Evolutionary conservation across 305 asterid species (phyloP).

Genomic region (Stenogyne calaminthoides): DNA sequence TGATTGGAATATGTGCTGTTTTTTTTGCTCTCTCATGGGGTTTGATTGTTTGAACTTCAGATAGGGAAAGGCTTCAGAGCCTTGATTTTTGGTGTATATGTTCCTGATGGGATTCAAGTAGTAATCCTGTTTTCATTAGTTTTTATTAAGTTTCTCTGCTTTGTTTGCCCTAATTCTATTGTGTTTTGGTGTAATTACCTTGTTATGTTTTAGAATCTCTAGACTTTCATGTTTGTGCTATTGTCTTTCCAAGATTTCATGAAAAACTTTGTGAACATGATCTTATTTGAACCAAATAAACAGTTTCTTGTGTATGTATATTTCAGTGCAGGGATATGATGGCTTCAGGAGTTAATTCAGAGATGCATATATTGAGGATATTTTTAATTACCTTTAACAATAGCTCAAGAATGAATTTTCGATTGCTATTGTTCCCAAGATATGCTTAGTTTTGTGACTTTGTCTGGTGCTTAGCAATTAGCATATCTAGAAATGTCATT

Average conservation of each 20-base stretch:
- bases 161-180: not conserved
- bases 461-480: not conserved
- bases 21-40: not conserved
- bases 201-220: not conserved
- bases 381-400: not conserved
- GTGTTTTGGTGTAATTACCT: not conserved
- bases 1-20: constrained; percentile 2
- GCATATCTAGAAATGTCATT: not conserved
- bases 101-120: too few species aligned
- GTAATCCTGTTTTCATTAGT: too few species aligned
- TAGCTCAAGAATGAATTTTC: not conserved
- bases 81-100: not conserved
- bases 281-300: not conserved
- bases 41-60: not conserved
- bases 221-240: not conserved
- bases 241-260: not conserved
- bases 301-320: not conserved
- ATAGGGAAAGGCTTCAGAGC: not conserved
- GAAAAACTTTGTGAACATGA: not conserved
- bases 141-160: not conserved
- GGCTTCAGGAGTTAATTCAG: not conserved
- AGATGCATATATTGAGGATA: not conserved
- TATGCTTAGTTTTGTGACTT: too few species aligned
- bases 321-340: not conserved
- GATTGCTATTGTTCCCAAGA: not conserved